phyloP scores from a whole-genome alignment of 805 yeast genomes.

The Metschnikowia lunata region DNA sequence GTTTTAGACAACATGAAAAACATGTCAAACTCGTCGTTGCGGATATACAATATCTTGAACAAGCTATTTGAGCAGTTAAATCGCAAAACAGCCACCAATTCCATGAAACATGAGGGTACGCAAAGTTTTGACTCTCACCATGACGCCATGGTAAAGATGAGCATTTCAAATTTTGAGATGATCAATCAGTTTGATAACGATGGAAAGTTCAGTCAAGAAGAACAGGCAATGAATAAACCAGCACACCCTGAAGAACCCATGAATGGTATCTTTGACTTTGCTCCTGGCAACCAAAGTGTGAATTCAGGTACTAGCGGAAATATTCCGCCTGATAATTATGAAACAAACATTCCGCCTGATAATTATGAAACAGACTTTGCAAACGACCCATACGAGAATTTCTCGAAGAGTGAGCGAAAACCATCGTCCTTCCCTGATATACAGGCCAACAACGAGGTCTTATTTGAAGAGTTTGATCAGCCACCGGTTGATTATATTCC shows the following conservation, averaged over 20 bases:
- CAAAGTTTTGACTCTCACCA: conserved; percentile 13
- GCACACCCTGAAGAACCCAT: not conserved
- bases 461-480: conserved; percentile 1
- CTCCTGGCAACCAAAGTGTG: not conserved
- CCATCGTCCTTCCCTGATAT: not conserved
- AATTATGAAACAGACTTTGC: no score
- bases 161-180: conserved; percentile 26
- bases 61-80: conserved; percentile 77
- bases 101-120: conserved; percentile 15
- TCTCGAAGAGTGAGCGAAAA: not conserved
- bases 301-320: not conserved
- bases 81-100: conserved; percentile 56
- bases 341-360: no score
- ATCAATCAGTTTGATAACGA: conserved; percentile 22
- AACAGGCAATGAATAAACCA: not conserved
- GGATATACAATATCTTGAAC: conserved; percentile 77
- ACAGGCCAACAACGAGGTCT: not conserved
- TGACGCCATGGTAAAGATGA: conserved; percentile 19
- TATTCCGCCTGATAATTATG: no score
- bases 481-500: conserved; percentile 50
- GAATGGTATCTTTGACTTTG: not conserved
- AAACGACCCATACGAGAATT: no score
- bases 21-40: conserved; percentile 69
- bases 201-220: not conserved
- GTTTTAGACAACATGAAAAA: conserved; percentile 69